Conservation (phyloP, 495 filamentous ascomycete genomes). For the Choiromyces venosus region DNA sequence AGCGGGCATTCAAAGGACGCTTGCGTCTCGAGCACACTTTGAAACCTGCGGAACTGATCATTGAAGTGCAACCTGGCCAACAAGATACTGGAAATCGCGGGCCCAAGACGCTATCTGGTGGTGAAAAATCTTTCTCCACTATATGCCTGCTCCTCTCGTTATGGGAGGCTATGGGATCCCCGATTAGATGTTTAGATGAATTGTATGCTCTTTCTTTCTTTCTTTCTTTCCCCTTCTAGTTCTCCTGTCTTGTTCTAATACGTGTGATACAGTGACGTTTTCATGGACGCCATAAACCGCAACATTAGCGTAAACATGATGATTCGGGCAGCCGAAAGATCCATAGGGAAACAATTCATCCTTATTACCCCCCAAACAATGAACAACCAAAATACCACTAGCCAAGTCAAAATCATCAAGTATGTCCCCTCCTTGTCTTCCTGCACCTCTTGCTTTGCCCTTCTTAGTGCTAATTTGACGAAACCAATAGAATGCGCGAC, state of each 20-base stretch:
- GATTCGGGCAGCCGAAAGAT: conserved; percentile 63
- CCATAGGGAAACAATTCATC: conserved; percentile 87
- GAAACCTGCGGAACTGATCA: conserved; percentile 69
- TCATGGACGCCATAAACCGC: conserved; percentile 96
- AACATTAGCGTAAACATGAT: conserved; percentile 94
- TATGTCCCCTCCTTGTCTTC: conserved; percentile 45
- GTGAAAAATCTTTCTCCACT: conserved; percentile 95
- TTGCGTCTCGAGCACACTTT: conserved; percentile 68
- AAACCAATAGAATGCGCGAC: conserved; percentile 30
- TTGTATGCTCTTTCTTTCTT: conserved; percentile 57
- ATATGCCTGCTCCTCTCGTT: conserved; percentile 87
- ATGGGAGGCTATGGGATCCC: conserved; percentile 97
- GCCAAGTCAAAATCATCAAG: conserved; percentile 82
- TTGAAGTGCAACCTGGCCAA: conserved; percentile 73
- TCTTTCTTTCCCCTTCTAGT: conserved; percentile 14
- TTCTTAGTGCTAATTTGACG: conserved; percentile 3
- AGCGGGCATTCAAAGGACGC: conserved; percentile 79
- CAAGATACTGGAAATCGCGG: conserved; percentile 60
- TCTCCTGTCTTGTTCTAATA: conserved; percentile 30
- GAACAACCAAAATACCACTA: conserved; percentile 58
- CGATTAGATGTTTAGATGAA: conserved; percentile 91
- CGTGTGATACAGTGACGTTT: conserved; percentile 67
- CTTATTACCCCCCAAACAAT: conserved; percentile 93
- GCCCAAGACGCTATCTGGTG: conserved; percentile 87
- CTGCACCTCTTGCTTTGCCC: background rate